Evolutionary conservation across 352 stramenopile genomes (phyloP).

Genomic region (Plasmopara halstedii): DNA sequence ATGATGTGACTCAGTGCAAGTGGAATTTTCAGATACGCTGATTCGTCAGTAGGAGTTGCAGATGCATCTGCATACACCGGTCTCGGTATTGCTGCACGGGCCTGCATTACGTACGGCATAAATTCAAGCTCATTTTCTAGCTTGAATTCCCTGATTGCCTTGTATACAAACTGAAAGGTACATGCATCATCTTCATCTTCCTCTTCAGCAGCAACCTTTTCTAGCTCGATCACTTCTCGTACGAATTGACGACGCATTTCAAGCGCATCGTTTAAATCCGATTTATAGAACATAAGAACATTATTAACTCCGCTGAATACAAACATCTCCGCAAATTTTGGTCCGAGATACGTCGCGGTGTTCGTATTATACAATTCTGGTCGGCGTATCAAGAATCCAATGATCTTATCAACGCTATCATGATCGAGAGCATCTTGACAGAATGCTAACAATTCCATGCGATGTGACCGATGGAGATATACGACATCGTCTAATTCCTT

Average conservation of each 20-base stretch:
- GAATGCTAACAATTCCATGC: constrained; percentile 38
- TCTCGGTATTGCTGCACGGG: constrained; percentile 19
- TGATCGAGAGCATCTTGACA: constrained; percentile 51
- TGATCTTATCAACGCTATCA: constrained; percentile 60
- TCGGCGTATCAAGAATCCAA: constrained; percentile 50
- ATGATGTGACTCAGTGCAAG: constrained; percentile 35
- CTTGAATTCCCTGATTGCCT: constrained; percentile 53
- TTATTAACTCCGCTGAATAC: constrained; percentile 38
- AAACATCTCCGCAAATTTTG: constrained; percentile 60
- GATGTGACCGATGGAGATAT: constrained; percentile 36
- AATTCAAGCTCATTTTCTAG: constrained; percentile 63
- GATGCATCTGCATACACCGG: constrained; percentile 22
- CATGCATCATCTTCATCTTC: constrained; percentile 16
- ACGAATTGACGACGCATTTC: constrained; percentile 53
- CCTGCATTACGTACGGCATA: constrained; percentile 45
- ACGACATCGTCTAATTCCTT: constrained; percentile 65
- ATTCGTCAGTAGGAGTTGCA: constrained; percentile 19
- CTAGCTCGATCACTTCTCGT: constrained; percentile 59
- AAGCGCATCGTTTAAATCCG: constrained; percentile 33
- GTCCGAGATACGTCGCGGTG: constrained; percentile 29
- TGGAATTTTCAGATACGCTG: constrained; percentile 41
- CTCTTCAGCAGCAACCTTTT: constrained; percentile 24
- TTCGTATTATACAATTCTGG: constrained; percentile 44
- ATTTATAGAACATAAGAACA: constrained; percentile 56
- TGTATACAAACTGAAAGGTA: constrained; percentile 28